Evolutionary conservation across 441 rosid genomes (phyloP).

Genomic region (Codiaeum variegatum): DNA sequence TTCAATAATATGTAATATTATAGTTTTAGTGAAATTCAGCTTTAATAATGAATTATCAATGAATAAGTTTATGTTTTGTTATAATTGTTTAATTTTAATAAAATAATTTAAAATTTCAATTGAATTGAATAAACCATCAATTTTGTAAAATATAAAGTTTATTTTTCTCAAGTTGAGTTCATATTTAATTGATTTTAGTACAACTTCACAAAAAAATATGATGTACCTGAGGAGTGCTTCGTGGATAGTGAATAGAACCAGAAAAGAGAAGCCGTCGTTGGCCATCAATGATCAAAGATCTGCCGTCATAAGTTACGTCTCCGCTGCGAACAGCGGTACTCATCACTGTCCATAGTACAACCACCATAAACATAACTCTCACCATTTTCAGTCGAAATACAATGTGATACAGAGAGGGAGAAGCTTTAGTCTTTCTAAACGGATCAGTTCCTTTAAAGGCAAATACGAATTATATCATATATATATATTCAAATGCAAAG

Average conservation of each 20-base stretch:
- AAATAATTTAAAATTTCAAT: too few relatives aligned
- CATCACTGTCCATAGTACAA: not conserved
- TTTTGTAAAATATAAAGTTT: too few relatives aligned
- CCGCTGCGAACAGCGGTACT: constrained; percentile 8
- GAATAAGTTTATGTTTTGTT: too few relatives aligned
- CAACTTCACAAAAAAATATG: too few relatives aligned
- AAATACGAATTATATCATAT: not conserved
- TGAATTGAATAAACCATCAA: too few relatives aligned
- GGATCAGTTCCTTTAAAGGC: not conserved
- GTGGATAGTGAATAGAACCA: constrained; percentile 84
- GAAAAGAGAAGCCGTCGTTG: constrained; percentile 70
- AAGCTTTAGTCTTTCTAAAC: not conserved
- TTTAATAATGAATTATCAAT: too few relatives aligned
- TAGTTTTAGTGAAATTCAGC: too few relatives aligned
- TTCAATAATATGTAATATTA: too few relatives aligned
- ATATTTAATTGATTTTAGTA: too few relatives aligned
- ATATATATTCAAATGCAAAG: not conserved
- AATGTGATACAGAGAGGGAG: not conserved
- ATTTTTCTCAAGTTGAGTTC: too few relatives aligned
- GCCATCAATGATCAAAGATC: constrained; percentile 70
- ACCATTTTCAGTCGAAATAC: not conserved
- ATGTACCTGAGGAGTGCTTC: constrained; percentile 91
- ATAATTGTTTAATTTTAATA: too few relatives aligned
- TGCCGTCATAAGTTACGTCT: constrained; percentile 64
- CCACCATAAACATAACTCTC: not conserved